Evolutionary conservation across 164 flowering plant genomes (phyloP), one percentile per base, ranked within the genome.

Genomic region (Macadamia tetraphylla): DNA sequence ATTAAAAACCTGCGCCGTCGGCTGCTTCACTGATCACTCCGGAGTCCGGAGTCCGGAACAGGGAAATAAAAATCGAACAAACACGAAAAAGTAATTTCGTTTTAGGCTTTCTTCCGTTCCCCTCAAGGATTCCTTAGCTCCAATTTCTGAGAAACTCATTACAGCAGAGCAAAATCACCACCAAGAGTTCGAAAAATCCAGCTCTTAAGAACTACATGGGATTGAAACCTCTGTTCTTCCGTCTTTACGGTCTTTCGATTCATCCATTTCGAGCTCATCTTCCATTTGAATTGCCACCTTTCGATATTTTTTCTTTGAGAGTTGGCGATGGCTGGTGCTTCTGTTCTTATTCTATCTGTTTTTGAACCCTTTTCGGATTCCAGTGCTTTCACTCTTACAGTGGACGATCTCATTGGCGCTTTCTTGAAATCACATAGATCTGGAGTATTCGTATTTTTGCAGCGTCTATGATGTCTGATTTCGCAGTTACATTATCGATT

Each of bases 401-500:
- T 44, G 58, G 14, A n/a, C 17, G 29, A 56, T 57, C 43, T 56
- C 29, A 15, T 55, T 13, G 56, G 6, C 17, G 12, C 14, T 46
- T 63, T 1, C 14, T 63, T 23, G 42, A 52, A 35, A 18, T 69
- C 62, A 12, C 29, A 42, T 60, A 56, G 72, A 70, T 70, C 72
- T 70, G 63, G 35, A 62, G 51, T 57, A 29, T 40, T 13, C 10
- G 6, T 11, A 5, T 35, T 14, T 43, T 29, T 52, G 12, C 51
- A 44, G 40, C 62, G 40, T 62, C 15, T 32, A 65, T 17, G 66
- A 70, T 64, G 63, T 61, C 58, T 9, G 58, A 70, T 59, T 48
- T 77, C 40, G 62, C 79, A 58, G 76, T 65, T 66, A 65, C 70
- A 7, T 77, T 17, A 64, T 68, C 53, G 76, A 80, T 32, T 79